Conservation (phyloP, 2,329 filamentous ascomycete species). For the Nemania serpens region DNA sequence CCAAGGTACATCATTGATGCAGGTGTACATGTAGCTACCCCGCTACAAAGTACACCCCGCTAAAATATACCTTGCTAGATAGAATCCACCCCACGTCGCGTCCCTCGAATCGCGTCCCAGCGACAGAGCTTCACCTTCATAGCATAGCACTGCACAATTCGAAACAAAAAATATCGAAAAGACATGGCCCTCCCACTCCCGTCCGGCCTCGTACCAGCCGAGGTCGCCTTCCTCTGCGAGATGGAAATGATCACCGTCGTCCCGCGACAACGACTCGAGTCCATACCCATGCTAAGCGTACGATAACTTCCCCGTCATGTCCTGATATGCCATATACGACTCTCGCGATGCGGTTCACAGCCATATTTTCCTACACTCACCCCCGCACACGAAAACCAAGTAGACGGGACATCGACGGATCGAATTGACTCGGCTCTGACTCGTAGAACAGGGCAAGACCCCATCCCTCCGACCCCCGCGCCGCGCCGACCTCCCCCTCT, state of each 20-base stretch:
- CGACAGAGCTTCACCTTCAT: neutral
- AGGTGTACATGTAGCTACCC: no score
- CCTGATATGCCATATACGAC: no score
- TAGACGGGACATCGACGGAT: neutral
- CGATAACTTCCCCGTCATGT: no score
- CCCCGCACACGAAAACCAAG: neutral
- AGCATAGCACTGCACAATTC: neutral
- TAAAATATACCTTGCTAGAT: neutral
- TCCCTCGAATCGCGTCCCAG: slow-evolving; percentile 16
- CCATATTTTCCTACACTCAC: no score
- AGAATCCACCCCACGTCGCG: slow-evolving; percentile 21
- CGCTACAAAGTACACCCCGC: no score
- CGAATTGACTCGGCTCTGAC: no score
- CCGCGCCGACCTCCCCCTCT: slow-evolving; percentile 79
- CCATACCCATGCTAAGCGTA: slow-evolving; percentile 83
- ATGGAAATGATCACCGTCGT: slow-evolving; percentile 96
- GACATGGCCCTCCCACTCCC: slow-evolving; percentile 40
- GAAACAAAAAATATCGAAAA: neutral
- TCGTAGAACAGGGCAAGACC: slow-evolving; percentile 69
- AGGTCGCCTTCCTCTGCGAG: slow-evolving; percentile 93
- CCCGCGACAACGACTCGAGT: slow-evolving; percentile 86
- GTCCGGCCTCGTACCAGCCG: slow-evolving; percentile 73
- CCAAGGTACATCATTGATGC: no score
- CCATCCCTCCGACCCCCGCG: slow-evolving; percentile 79
- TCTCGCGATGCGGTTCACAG: no score